A percentile compares a stretch with the other conserved stretches of the same genome.
Conservation (phyloP, 108 stramenopile species). For the Thalassiosira profunda region DNA sequence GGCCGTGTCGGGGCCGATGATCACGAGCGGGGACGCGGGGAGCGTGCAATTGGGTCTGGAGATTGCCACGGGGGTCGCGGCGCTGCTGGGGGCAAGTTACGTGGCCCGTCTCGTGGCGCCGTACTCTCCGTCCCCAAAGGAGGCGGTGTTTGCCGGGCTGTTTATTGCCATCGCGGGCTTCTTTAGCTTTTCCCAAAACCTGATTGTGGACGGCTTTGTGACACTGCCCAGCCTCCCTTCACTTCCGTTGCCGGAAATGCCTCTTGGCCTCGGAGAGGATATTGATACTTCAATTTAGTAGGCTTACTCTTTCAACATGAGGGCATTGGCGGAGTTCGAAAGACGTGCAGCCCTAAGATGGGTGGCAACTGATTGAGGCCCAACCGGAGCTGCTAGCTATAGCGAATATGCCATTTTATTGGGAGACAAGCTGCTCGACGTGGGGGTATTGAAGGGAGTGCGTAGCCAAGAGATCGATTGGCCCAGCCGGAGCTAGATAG, state of each 20-base stretch:
- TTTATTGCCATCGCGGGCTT: conserved; percentile 88
- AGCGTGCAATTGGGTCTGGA: conserved; percentile 70
- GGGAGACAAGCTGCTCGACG: too few species aligned
- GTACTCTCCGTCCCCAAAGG: conserved; percentile 81
- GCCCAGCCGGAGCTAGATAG: too few species aligned
- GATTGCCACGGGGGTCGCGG: conserved; percentile 73
- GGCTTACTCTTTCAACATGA: too few species aligned
- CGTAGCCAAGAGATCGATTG: too few species aligned
- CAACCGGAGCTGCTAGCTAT: too few species aligned
- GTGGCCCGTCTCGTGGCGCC: conserved; percentile 69
- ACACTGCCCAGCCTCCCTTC: conserved; percentile 47
- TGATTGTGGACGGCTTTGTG: conserved; percentile 86
- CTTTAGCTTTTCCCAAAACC: conserved; percentile 84
- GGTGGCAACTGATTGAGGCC: too few species aligned
- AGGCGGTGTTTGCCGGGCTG: conserved; percentile 82
- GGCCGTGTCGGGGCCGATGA: conserved; percentile 79
- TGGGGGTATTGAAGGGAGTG: too few species aligned
- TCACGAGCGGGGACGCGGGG: conserved; percentile 76
- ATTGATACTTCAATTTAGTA: conserved; percentile 51
- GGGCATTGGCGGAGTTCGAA: too few species aligned
- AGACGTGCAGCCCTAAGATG: too few species aligned
- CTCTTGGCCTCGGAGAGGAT: conserved; percentile 46
- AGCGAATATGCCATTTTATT: too few species aligned
- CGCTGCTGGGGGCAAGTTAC: conserved; percentile 73
- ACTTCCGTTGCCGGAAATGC: conserved; percentile 46